Base-by-base conservation (phyloP, 108 stramenopile genomes). In the Licmophora abbreviata region DNA sequence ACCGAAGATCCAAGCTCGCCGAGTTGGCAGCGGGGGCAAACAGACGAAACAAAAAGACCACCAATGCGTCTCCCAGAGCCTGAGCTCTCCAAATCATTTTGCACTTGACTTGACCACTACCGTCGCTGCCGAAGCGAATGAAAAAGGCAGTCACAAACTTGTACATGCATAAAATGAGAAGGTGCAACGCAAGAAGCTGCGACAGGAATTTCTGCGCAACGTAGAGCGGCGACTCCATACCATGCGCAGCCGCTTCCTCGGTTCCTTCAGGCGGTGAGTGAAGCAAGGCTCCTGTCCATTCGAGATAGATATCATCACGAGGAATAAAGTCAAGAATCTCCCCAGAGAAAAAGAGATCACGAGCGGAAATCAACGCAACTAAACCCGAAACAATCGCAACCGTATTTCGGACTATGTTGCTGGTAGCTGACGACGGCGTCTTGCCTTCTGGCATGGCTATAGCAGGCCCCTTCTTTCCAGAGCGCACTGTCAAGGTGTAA, bases 301-400 rank as follows among this genome's bases (percentile, higher is more conserved):
- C 90, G 8, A 92, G 58, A 49, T 87, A 92, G 50, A 92, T 85
- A 51, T 92, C 90, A 71, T 92, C 90, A 15, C 83, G 76, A 1
- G 90, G 85, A 49, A 87, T 66, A 45, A 82, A 82, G 1, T 68
- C 59, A 1, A 92, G 21, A 49, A 85, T 79, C 5, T 38, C 33
- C 22, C 90, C 90, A 12, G 90, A 81, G 32, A 78, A 83, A 23
- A 87, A 76, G 9, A 92, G 54, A 54, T 92, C 90, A 2, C 90
- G 73, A 29, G 62, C 63, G 7, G 83, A 66, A 43, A 92, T 68
- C 0, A 87, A 12, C 0, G 61, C 56, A 23, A 87, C 63, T 35
- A 74, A 54, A 14, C 66, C 64, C 10, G 80, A 69, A 2, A 85
- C 81, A 15, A 83, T 63, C 21, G 64, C 26, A 4, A 85, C 69